Evolutionary conservation across 2,329 filamentous ascomycete genomes (phyloP), one percentile per base, ranked within the genome.

Genomic region (Chaetothyriales sp.): DNA sequence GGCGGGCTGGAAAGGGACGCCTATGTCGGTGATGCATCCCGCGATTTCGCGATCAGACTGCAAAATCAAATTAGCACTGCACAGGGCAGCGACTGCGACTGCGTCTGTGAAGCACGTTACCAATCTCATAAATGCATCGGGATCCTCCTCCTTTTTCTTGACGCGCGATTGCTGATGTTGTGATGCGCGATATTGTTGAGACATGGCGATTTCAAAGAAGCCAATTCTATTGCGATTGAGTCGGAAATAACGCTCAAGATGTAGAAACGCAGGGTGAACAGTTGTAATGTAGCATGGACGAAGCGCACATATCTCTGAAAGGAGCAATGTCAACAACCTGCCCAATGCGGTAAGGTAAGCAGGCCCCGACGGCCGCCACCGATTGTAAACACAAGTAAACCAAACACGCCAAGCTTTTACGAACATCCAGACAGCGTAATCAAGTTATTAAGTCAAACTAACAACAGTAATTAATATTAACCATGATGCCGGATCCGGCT

Each of bases 11-110:
- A 97, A 95, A 25, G 81, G 82, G 62, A 97, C 89, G 54, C 90
- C 90, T 63, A 97, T 95, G 67, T 97, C 92, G 63, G 85, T 92
- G 72, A 98, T 95, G 69, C 92, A 98, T 66, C 86, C 89, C 61
- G 90, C 90, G 56, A 98, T 95, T 68, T 98, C 92, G 56, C 74
- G 70, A 58, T 82, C 79, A 47, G 78, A 74, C 79, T 83, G 51
- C 47, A 28, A 2, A 25, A 40, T 15, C 63, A 76, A 66, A 54
- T 48, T 40, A n/a, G 18, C 4, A 10, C 44, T 40, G 48, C 22
- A 18, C 28, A 25, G n/a, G n/a, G n/a, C n/a, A n/a, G n/a, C 29
- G 28, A 61, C 51, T 61, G 58, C 44, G 49, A 28, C 40, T 40
- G 48, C 46, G 5, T 7, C 8, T 43, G 10, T 18, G 13, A 29